Evolutionary conservation across 176 grass and related monocot species (phyloP).

Genomic region (Dendrocalamus sinicus): DNA sequence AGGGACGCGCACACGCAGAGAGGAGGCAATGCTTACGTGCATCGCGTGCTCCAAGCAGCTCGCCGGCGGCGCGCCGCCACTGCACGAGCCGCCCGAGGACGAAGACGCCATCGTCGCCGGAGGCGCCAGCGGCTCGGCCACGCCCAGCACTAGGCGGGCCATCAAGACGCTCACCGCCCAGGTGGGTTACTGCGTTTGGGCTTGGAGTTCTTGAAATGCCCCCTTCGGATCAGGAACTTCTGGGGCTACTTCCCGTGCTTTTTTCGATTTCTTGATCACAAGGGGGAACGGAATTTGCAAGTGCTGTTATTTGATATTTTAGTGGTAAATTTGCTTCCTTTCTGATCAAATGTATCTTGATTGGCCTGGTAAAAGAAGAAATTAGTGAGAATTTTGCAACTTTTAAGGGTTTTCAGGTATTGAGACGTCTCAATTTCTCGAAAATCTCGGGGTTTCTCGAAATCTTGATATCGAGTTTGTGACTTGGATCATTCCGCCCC

Average conservation of each 20-base stretch:
- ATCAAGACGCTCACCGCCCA: conserved; percentile 73
- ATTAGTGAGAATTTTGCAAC: background rate
- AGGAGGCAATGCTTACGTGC: conserved; percentile 77
- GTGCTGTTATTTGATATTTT: background rate
- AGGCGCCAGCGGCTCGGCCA: conserved; percentile 31
- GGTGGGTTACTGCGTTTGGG: conserved; percentile 43
- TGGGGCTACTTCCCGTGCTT: background rate
- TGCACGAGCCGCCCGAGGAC: conserved; percentile 54
- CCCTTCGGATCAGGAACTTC: background rate
- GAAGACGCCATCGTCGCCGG: conserved; percentile 40
- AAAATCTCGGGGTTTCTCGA: conserved; percentile 17
- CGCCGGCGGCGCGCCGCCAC: conserved; percentile 44
- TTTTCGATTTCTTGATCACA: conserved; percentile 4
- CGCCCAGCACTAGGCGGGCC: conserved; percentile 68
- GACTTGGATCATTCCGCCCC: background rate
- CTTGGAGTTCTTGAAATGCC: conserved; percentile 4
- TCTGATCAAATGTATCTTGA: conserved; percentile 36
- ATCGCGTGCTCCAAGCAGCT: conserved; percentile 86
- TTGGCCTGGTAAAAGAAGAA: background rate
- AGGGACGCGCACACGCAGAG: background rate
- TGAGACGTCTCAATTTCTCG: background rate
- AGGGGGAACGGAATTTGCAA: background rate
- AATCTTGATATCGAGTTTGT: background rate
- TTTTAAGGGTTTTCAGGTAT: background rate
- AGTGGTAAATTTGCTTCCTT: background rate